phyloP scores from a whole-genome alignment of 371 early-diverging fungal species.

The Mucor ambiguus region DNA sequence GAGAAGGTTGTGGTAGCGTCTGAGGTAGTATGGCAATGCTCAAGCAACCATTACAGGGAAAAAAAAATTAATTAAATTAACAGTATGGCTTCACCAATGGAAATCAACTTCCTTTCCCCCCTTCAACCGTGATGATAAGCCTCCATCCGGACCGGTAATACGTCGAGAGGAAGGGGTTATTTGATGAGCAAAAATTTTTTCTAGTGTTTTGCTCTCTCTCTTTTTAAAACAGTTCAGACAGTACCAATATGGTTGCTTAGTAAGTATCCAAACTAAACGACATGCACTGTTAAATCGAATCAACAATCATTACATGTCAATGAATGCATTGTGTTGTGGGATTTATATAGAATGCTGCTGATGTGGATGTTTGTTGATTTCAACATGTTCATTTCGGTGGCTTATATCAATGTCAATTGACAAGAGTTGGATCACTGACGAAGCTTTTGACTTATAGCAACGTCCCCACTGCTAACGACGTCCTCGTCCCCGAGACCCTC shows the following conservation, averaged over 20 bases:
- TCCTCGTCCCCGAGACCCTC: conserved; percentile 93
- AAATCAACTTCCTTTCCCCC: neutral
- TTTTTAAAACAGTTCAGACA: conserved; percentile 37
- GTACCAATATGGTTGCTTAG: conserved; percentile 42
- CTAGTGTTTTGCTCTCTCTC: conserved; percentile 23
- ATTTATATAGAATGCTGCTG: neutral
- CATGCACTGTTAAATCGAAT: neutral
- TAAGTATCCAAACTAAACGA: conserved; percentile 18
- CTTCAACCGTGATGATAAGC: neutral
- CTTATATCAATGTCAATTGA: neutral
- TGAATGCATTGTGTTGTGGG: neutral
- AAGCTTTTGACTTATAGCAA: conserved; percentile 31
- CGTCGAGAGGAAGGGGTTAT: neutral
- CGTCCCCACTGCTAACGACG: conserved; percentile 66
- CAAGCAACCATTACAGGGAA: no score
- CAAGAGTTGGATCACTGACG: neutral
- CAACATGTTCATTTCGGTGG: neutral
- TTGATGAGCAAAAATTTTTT: conserved; percentile 19
- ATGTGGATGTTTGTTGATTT: neutral
- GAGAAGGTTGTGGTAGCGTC: neutral
- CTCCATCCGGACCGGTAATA: conserved; percentile 4
- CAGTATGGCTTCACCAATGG: neutral
- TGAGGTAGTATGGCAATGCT: no score
- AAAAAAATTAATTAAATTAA: neutral
- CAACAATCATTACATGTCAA: neutral